Evolutionary conservation across 352 stramenopile genomes (phyloP), one percentile per base, ranked within the genome.

Genomic region (Pilasporangium apinafurcum): DNA sequence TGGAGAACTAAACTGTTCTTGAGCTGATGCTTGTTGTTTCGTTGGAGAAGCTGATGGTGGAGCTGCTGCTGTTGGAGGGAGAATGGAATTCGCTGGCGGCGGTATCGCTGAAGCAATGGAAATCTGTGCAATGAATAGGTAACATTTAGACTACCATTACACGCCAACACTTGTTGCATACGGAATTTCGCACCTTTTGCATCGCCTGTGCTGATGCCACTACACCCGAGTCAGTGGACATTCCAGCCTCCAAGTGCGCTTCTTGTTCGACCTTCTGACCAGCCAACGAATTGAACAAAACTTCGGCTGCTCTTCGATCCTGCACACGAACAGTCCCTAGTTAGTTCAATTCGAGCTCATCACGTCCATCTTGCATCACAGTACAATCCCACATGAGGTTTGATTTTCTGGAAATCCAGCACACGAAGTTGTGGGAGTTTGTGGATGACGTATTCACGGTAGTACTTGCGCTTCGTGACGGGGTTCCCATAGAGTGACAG

Each of bases 381-480:
- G 21, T 41, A 24, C 9, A 27, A 22, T 3, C 73, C 36, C 56
- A 88, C 75, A 48, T 70, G 70, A 27, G 79, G 80, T 30, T 72
- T 72, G 53, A 95, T 86, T 30, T 84, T 85, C 46, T 84, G 65
- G 51, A 88, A 93, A 53, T 96, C 86, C 35, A 96, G 69, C 28
- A 95, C 75, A 24, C 68, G 80, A 43, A 96, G 62, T 44, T 89
- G 66, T n/a, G 83, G 83, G 26, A 97, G 63, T 44, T 75, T 90
- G 67, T 96, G 64, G 41, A 97, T 92, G 25, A 95, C 82, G 55
- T 96, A 97, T 48, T 94, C 68, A 14, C 91, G 80, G 62, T 97
- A 97, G 65, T 95, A 91, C 56, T 83, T 79, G 57, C 72, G 70
- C 48, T 90, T 88, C n/a, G 68, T 72, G 28, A 97, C 83, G 5